A percentile compares a stretch with the other conserved stretches of the same genome.
These are phyloP conservation scores for Ogataea minuta DNA, from an alignment of 805 yeast genomes.

Conservation along the genomic window DNA sequence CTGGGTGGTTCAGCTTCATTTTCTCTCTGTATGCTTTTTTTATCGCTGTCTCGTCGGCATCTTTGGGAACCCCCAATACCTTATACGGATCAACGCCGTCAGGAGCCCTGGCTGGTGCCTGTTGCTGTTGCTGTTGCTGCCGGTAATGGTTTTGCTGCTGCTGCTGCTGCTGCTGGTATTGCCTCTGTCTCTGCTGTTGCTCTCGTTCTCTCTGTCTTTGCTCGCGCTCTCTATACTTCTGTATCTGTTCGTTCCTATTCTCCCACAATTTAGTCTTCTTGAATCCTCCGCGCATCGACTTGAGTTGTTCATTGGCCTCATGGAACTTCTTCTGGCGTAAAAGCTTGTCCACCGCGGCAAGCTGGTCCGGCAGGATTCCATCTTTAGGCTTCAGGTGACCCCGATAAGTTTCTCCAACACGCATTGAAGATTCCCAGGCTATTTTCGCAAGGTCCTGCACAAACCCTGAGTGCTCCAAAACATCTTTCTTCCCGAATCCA, in stretches of 20 bases:
- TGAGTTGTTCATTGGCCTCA: constrained; percentile 41
- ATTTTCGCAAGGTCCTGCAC: constrained; percentile 23
- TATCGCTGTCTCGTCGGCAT: constrained; percentile 70
- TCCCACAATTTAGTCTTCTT: constrained; percentile 40
- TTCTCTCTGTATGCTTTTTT: constrained; percentile 77
- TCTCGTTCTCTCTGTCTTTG: constrained; percentile 39
- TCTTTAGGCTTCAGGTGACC: constrained; percentile 4
- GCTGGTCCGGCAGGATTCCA: constrained; percentile 16
- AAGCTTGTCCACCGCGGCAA: constrained; percentile 18
- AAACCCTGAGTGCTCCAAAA: constrained; percentile 21
- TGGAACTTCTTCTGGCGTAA: constrained; percentile 27
- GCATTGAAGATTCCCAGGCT: constrained; percentile 19
- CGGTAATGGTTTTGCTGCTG: constrained; percentile 39
- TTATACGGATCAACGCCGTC: constrained; percentile 68
- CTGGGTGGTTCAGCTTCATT: constrained; percentile 87
- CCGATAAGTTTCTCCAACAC: constrained; percentile 13
- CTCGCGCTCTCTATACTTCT: constrained; percentile 28
- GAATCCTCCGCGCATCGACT: constrained; percentile 35
- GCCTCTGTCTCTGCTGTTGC: constrained; percentile 44
- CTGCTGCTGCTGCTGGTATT: constrained; percentile 46
- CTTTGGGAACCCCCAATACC: constrained; percentile 60
- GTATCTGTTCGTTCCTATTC: constrained; percentile 28
- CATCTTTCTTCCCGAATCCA: constrained; percentile 24
- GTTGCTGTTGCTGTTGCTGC: constrained; percentile 34
- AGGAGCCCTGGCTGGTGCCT: constrained; percentile 26